Base-by-base conservation (phyloP, 1,284 basidiomycete species). In the Fomitopsis betulina region DNA sequence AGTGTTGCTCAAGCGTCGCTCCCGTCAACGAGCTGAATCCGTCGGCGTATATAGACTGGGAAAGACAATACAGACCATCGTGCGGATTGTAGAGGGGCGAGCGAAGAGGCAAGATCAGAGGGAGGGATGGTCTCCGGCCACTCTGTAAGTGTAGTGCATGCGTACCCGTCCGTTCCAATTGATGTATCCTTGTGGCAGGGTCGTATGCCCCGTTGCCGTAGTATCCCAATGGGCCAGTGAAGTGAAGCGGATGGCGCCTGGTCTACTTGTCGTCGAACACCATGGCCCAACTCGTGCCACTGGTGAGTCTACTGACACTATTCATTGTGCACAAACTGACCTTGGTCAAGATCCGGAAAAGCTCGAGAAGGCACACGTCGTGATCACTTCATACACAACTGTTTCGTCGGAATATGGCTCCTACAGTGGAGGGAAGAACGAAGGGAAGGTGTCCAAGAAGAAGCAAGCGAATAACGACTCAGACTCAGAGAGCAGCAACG, bases 201-300 rank as follows among this genome's bases (percentile, higher is more conserved):
- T 95, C 37, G 75, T 95, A 23, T 90, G 88, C 58, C 93, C 93
- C 1, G 80, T 94, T 5, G 87, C 93, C 7, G 83, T 99, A 19
- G 87, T 98, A 60, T 82, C 84, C 17, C 96, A 99, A 71, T 99
- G 96, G 96, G 90, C 89, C 19, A 78, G 83, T 4, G 96, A 99
- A 70, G 85, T 93, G 40, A 74, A 81, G 57, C 91, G 88, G 60
- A 94, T 96, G 79, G 87, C 89, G 0, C 78, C 80, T 2, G 78
- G 79, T 0, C 75, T 96, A 2, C 81, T 78, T 0, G 92, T 96
- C 3, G 75, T 88, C 13, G 86, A 91, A 53, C 94, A 97, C 70
- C 94, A 97, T 58, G 95, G 94, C 0, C 68, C 86, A 2, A 79
- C 71, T 42, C 81, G 94, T 23, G 84, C 89, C 0, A 84, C 82